Evolutionary conservation across 164 flowering plant species (phyloP), one percentile per base, ranked within the genome.

Genomic region (Nymphaea thermarum): DNA sequence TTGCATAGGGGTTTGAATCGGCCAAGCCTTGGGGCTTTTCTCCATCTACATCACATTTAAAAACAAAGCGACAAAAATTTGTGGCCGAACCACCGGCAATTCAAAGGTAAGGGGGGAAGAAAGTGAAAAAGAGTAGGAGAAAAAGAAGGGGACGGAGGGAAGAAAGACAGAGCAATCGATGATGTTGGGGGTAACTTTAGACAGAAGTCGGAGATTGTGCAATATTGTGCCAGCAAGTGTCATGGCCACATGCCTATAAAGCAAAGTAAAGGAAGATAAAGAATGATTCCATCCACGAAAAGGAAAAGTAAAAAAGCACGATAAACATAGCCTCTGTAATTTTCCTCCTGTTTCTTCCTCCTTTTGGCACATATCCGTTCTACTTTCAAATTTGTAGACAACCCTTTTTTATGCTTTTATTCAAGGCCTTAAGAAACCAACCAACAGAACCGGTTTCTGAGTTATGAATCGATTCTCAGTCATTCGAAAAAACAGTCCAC

Each of bases 161-260:
- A 47, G 70, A 66, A 51, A 44, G 18, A 65, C 63, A 62, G 18
- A 60, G 69, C 64, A 66, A 44, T 60, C 59, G 75, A 36, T 60
- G 71, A 72, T 65, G 70, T 41, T 45, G 64, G 64, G 42, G 8
- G n/a, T 62, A 8, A 17, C 42, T 62, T 62, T 17, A 8, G 12
- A 62, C 64, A 41, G 64, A 62, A 41, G 8, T 61, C n/a, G 41
- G 12, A 4, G 3, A 17, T 62, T 10, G 18, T 17, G 64, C 11
- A 62, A 2, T 51, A 51, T 51, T 51, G 8, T 62, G 11, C n/a
- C 42, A 61, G 64, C 11, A 61, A 61, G 17, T 61, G 2, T n/a
- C 63, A 16, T 17, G 10, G 25, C 41, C 64, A 10, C 42, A 4
- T 41, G 42, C 69, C 65, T 53, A 66, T 66, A 77, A 77, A 71